phyloP scores from a whole-genome alignment of 768 basidiomycete species.

The Russula sp. region DNA sequence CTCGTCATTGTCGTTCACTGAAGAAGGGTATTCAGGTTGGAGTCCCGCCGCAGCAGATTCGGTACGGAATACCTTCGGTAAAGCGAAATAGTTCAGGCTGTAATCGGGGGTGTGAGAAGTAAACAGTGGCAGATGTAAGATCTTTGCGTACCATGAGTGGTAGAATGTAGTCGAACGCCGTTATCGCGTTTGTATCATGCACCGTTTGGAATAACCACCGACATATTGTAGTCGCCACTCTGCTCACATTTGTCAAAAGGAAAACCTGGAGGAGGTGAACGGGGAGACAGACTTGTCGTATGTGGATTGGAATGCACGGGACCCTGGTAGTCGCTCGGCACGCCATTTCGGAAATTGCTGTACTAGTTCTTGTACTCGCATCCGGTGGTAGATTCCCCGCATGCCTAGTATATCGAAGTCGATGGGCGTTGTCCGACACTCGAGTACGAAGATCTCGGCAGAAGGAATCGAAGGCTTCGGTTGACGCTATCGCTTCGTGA shows the following conservation, averaged over 20 bases:
- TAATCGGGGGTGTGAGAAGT: constrained; percentile 3
- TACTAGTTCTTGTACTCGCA: constrained; percentile 55
- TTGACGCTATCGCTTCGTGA: constrained; percentile 43
- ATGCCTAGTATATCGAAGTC: constrained; percentile 74
- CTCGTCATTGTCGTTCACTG: constrained; percentile 72
- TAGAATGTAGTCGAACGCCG: constrained; percentile 75
- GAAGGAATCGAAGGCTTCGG: constrained; percentile 57
- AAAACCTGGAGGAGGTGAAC: not conserved
- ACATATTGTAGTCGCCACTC: constrained; percentile 62
- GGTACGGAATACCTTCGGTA: constrained; percentile 47
- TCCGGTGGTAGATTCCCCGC: constrained; percentile 55
- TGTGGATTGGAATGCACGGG: constrained; percentile 76
- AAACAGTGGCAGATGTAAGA: constrained; percentile 3
- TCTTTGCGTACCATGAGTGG: constrained; percentile 60
- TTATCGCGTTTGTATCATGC: constrained; percentile 70
- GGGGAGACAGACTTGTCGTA: constrained; percentile 58
- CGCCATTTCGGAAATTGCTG: constrained; percentile 64
- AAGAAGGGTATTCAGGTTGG: not conserved
- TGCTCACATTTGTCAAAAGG: constrained; percentile 26
- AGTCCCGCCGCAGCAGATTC: not conserved
- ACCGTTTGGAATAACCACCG: constrained; percentile 73
- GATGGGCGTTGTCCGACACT: constrained; percentile 50
- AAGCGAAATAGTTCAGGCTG: constrained; percentile 73
- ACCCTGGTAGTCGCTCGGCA: constrained; percentile 61
- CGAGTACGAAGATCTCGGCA: constrained; percentile 58